Evolutionary conservation across 208 protist species (phyloP).

Genomic region (Trypanosoma conorhini): DNA sequence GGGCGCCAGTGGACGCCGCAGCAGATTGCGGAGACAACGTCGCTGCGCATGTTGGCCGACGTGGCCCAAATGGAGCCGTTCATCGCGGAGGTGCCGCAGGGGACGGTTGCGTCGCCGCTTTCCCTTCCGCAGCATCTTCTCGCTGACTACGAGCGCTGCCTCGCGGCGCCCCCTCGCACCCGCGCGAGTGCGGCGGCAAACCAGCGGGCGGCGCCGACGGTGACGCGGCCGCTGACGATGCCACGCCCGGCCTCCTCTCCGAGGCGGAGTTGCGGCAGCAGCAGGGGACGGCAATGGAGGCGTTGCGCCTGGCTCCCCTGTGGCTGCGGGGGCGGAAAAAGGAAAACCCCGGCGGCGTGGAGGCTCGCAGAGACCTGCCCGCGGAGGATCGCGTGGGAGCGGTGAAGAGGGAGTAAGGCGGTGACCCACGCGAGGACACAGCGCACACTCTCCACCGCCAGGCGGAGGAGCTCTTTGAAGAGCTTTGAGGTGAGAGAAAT

Average conservation of each 20-base stretch:
- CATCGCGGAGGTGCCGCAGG: slow-evolving; percentile 9
- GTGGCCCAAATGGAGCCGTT: neutral
- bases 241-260: slow-evolving; percentile 3
- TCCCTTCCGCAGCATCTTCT: slow-evolving; percentile 1
- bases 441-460: neutral
- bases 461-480: too few species aligned
- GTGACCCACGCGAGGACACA: neutral
- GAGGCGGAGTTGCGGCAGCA: slow-evolving; percentile 3
- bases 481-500: too few species aligned
- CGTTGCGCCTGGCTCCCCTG: neutral
- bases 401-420: neutral
- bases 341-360: neutral
- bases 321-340: neutral
- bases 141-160: slow-evolving; percentile 2
- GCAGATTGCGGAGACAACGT: neutral
- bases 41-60: slow-evolving; percentile 7
- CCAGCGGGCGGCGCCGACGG: neutral
- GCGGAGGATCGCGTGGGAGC: slow-evolving; percentile 8
- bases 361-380: neutral
- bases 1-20: neutral
- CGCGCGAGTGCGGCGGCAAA: neutral
- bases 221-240: neutral
- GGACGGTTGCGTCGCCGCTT: neutral
- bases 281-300: neutral
- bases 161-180: neutral